Evolutionary conservation across 202 grass and related monocot species (phyloP), one percentile per base, ranked within the genome.

Genomic region (Zoysia matrella): DNA sequence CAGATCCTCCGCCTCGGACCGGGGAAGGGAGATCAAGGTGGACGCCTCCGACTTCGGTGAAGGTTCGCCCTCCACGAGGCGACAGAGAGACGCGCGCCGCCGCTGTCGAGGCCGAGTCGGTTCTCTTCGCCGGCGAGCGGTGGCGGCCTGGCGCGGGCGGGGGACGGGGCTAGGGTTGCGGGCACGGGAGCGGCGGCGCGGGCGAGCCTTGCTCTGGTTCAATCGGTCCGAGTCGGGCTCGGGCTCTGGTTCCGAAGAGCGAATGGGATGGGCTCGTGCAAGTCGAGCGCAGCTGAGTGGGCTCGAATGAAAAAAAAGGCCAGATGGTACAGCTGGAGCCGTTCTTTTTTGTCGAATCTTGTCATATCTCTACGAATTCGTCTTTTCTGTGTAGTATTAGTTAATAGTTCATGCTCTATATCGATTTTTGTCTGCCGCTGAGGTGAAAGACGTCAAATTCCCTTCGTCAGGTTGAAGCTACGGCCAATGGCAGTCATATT

Each of bases 1-100:
- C 69, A 78, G 60, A 65, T 67, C 69, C 52, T 50, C 72, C 47
- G 77, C 77, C 30, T 45, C 63, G 54, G 16, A 40, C 11, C 18
- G 68, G 30, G 60, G 60, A 39, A 56, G 40, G 16, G 30, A 49
- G 68, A 44, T 80, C 69, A 69, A 66, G 69, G 39, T 53, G 56
- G 43, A 7, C 6, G 8, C 36, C 8, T 44, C 62, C 43, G 22
- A 3, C 78, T 60, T 62, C 53, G 4, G 5, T 13, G 2, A 2
- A 8, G 30, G 4, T 10, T 40, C 75, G 49, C 50, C 75, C 42
- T 49, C 42, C 51, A 18, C 42, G 36, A 18, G 7, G 65, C 42
- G 50, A 11, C 41, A 3, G 72, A 16, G 15, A 49, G 10, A 40
- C 39, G 63, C 2, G 75, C 62, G 6, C 36, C 49, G 62, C 11